Base-by-base conservation (phyloP, 352 stramenopile species). In the Phytophthora podocarpi region DNA sequence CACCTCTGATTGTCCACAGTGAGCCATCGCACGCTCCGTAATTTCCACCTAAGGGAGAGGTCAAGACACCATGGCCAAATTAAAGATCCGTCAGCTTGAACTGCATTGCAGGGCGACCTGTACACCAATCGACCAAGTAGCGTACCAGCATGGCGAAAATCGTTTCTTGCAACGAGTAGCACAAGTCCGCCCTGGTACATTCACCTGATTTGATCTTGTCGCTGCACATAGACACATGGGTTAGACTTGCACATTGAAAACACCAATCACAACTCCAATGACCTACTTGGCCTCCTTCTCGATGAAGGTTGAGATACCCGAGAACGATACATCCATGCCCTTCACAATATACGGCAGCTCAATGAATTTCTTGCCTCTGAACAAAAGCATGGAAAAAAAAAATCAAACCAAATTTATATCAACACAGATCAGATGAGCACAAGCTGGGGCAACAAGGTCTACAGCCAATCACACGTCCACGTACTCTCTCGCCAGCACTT, bases 301-400 rank as follows among this genome's bases (percentile, higher is more conserved):
- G 28, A 99, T 97, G 59, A 93, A 97, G 1, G 97, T 99, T 16
- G 98, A 93, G 26, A 99, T 88, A 16, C 97, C 97, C 1, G 90
- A 98, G 77, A 99, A 99, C 34, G 92, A 98, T 8, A 99, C 97
- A 71, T 99, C 98, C 98, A 99, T 99, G 18, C 98, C 98, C 63
- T 98, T 99, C 28, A 99, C 97, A 36, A 98, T 96, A 78, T 99
- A 99, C 4, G 98, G 98, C 18, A 99, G 78, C 40, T 99, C 92
- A 45, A 99, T 85, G 61, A 98, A 98, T 55, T 88, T 84, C 47
- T 89, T 90, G 28, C 86, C 86, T 56, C 86, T 93, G 42, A 16
- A 51, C n/a, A 50, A 20, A 23, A 59, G 11, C 21, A 54, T 35
- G 7, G n/a, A n/a, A n/a, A n/a, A n/a, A n/a, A 48, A 1, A 30